Percentiles rank a stretch among this genome's conserved stretches.
Conservation (phyloP, 2,329 filamentous ascomycete genomes). For the Teratosphaeria epicoccoides region DNA sequence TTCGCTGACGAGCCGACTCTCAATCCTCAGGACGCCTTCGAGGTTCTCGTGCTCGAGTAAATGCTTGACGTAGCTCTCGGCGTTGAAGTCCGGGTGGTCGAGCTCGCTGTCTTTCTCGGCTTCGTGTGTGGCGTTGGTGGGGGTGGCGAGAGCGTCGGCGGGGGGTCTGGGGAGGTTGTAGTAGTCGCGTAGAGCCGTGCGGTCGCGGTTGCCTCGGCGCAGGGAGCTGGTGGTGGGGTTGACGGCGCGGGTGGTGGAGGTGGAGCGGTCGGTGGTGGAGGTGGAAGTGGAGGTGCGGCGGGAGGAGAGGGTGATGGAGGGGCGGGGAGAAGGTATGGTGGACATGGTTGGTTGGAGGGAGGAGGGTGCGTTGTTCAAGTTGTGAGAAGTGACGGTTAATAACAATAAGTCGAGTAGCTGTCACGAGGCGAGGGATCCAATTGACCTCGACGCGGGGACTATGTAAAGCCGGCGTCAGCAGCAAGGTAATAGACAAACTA, state of each 20-base stretch:
- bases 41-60: slow-evolving; percentile 54
- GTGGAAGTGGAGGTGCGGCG: slow-evolving; percentile 61
- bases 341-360: no score
- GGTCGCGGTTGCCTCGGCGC: slow-evolving; percentile 57
- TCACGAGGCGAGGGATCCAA: no score
- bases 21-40: slow-evolving; percentile 58
- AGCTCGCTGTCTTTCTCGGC: slow-evolving; percentile 60
- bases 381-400: no score
- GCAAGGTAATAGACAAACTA: no score
- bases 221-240: slow-evolving; percentile 19
- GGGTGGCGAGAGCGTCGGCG: slow-evolving; percentile 28
- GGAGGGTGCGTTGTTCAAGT: no score
- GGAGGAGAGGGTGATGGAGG: slow-evolving; percentile 55
- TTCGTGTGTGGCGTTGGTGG: slow-evolving; percentile 43
- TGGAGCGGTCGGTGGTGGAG: slow-evolving; percentile 38
- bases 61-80: slow-evolving; percentile 54
- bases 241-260: slow-evolving; percentile 29
- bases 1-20: slow-evolving; percentile 62
- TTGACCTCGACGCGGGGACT: no score
- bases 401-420: no score
- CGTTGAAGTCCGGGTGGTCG: slow-evolving; percentile 62
- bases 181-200: slow-evolving; percentile 82
- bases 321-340: slow-evolving; percentile 49
- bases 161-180: slow-evolving; percentile 62
- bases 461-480: no score